Evolutionary conservation across 2,329 filamentous ascomycete species (phyloP), one percentile per base, ranked within the genome.

Genomic region (Calonectria leucothoes): DNA sequence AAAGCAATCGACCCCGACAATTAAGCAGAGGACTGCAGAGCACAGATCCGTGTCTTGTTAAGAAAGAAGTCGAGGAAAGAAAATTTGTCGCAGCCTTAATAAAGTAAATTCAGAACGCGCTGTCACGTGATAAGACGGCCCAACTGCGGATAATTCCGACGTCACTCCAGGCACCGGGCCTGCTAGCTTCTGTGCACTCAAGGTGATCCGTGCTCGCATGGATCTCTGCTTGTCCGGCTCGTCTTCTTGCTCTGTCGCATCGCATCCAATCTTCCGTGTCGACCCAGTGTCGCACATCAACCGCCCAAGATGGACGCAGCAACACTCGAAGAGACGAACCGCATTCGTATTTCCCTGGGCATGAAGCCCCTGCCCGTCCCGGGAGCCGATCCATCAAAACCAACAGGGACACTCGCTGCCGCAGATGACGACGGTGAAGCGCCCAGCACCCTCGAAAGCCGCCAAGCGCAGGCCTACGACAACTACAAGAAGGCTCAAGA

Each of bases 321-420:
- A 55, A 93, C 94, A 33, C 96, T 98, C 82, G 94, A 97, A 85
- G 95, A 98, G 89, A 95, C 95, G 77, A 98, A 98, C 87, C 94
- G 96, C 82, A 93, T 98, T 81, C 95, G 96, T 81, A 89, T 93
- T 80, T 95, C 95, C 64, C 92, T 98, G 87, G 96, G 96, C 82
- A 92, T 98, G 88, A 95, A 96, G 82, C 96, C 95, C 31, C 87
- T 98, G 81, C 95, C 95, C 29, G 94, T 97, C 14, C 94, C 96
- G 31, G 94, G 94, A 77, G 89, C 89, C 72, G 88, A 78, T 45
- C 69, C 78, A 11, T 72, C 80, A 20, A 75, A 87, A 66, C 84
- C 85, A 55, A 51, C 69, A 20, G 74, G 80, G 17, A 71, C 94
- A 25, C 92, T 93, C 71, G 88, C 87, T 69, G 87, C 88, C 70